Base-by-base conservation (phyloP, 345 rosid genomes). In the Brassica cretica region DNA sequence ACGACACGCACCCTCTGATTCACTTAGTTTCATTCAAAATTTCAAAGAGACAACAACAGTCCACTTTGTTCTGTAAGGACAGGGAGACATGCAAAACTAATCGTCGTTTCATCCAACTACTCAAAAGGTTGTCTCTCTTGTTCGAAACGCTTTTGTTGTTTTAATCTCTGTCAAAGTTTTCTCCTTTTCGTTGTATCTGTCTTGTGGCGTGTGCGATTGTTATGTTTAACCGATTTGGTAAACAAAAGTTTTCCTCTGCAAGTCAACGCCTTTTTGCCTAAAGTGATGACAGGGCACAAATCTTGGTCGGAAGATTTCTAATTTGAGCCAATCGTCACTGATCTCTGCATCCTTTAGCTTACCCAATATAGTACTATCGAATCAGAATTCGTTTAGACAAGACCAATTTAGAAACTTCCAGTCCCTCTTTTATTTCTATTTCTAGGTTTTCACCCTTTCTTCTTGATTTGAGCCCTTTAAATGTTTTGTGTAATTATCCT, bases 271-370 rank as follows among this genome's bases (percentile, higher is more conserved):
- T 74, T 74, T 79, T 74, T 53, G 41, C 75, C 75, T 37, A 79
- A 74, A 69, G 29, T 74, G 65, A 61, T 61, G 82, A 62, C 77
- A 51, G 5, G 15, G 2, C 58, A 49, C 21, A 25, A 5, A 29
- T 73, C 66, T 79, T 79, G 82, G 82, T 79, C 75, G 82, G 82
- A 79, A 69, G 24, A 35, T 68, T 79, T n/a, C 66, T 79, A 74
- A 37, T 79, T 73, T 68, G 2, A 2, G 9, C 78, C 78, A 79
- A 79, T 73, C 70, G 35, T 15, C 8, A 56, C 33, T 4, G 21
- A 46, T 78, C 64, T 73, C 29, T 73, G 33, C 61, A 8, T 79
- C 65, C 35, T 60, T 79, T 78, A 35, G 78, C 60, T 51, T 59
- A 78, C 81, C 73, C 56, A 78, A 78, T 53, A 72, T 72, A 79